Evolutionary conservation across 2,329 filamentous ascomycete species (phyloP), one percentile per base, ranked within the genome.

Genomic region (Fusarium austroafricanum): DNA sequence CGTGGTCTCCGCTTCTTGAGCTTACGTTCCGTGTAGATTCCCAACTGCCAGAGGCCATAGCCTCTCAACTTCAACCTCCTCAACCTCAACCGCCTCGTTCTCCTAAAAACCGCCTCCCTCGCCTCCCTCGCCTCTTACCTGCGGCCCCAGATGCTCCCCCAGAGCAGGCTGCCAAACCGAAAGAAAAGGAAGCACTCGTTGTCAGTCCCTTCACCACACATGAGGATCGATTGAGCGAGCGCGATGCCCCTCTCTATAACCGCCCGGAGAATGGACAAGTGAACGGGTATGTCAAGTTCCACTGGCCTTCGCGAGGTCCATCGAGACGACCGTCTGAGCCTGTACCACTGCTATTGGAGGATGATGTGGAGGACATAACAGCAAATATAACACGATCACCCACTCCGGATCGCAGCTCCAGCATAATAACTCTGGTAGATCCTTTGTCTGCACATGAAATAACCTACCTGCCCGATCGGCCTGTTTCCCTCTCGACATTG

Each of bases 21-120:
- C 75, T 78, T 62, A 78, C 74, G 33, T 66, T 68, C 56, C 46
- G 61, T 69, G 51, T 65, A 78, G 76, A 60, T 23, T 45, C 66
- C 35, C 63, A 67, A 37, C 37, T 54, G 15, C 31, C 61, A 12
- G 40, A 72, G 35, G 46, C 49, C 42, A 61, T 60, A 53, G 21
- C 53, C 11, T 43, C 43, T 56, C 54, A 61, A 21, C 44, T 18
- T 40, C 18, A 14, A 38, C n/a, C 35, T 21, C 35, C 21, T 40
- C 18, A 14, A 38, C n/a, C 35, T 21, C 35, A 56, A 35, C 28
- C 18, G 21, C 37, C 57, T 46, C 58, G 23, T 23, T 37, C 54
- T 42, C 61, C 54, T 28, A 28, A 38, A 23, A 39, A 53, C 39
- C 51, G 46, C 20, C 44, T 62, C 18, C 65, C 70, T 55, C 61